These are phyloP conservation scores for Penicillium italicum DNA, from an alignment of 2,329 filamentous ascomycete genomes.

Conservation along the genomic window DNA sequence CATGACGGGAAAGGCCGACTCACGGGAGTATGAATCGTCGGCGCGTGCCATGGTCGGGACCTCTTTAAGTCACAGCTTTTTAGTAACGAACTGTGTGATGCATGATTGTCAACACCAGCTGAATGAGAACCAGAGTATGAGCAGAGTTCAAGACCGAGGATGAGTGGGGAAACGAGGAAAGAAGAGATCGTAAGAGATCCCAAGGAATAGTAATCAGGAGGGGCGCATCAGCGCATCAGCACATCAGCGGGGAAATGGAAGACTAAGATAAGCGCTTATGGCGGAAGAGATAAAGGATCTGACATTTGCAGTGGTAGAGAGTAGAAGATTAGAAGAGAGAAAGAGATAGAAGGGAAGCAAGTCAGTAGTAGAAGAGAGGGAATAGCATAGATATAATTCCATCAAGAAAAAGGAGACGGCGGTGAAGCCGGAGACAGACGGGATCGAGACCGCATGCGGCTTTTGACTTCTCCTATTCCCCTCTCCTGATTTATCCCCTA, in stretches of 20 bases:
- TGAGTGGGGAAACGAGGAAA: neutral
- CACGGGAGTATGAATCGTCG: constrained; percentile 13
- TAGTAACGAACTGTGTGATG: constrained; percentile 11
- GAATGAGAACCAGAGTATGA: neutral
- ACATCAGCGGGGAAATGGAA: constrained; percentile 9
- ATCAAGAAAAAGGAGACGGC: constrained; percentile 12
- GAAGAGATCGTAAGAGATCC: neutral
- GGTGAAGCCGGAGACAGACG: constrained; percentile 19
- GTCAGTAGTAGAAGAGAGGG: neutral
- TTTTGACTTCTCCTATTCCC: neutral
- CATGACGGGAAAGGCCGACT: constrained; percentile 13
- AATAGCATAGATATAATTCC: neutral
- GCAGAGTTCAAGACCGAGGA: neutral
- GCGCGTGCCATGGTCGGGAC: constrained; percentile 17
- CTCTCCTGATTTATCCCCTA: neutral
- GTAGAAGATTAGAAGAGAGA: neutral
- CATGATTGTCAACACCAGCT: constrained; percentile 15
- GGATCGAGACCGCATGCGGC: constrained; percentile 19
- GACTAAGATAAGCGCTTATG: constrained; percentile 5
- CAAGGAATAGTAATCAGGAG: neutral
- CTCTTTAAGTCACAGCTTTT: constrained; percentile 9
- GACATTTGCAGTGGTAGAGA: neutral
- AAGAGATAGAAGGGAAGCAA: neutral
- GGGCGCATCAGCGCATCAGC: constrained; percentile 2
- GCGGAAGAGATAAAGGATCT: constrained; percentile 1